Conservation (phyloP, 2,329 filamentous ascomycete species). For the Xylariales sp. region DNA sequence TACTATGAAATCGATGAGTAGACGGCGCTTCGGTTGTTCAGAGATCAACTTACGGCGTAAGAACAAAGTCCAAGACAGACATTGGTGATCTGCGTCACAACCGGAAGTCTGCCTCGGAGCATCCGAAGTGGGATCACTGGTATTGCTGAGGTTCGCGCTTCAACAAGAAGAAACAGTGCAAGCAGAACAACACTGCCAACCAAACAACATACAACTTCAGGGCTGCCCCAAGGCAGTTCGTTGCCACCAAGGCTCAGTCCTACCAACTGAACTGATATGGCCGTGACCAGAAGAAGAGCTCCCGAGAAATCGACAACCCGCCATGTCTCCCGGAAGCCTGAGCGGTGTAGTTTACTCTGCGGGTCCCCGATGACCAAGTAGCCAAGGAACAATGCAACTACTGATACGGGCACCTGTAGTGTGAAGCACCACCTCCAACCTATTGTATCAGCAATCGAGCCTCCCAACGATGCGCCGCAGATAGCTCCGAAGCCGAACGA, state of each 20-base stretch:
- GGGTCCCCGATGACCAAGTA: conserved; percentile 48
- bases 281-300: conserved; percentile 51
- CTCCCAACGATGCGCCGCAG: conserved; percentile 59
- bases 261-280: conserved; percentile 52
- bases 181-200: conserved; percentile 38
- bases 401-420: conserved; percentile 56
- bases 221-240: conserved; percentile 46
- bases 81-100: conserved; percentile 54
- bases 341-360: conserved; percentile 23
- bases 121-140: conserved; percentile 53
- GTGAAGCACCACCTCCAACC: conserved; percentile 67
- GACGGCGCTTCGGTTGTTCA: not conserved
- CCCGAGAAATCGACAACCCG: conserved; percentile 54
- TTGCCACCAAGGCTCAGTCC: conserved; percentile 54
- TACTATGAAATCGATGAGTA: conserved; percentile 33
- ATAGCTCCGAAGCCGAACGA: conserved; percentile 59
- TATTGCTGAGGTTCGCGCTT: conserved; percentile 44
- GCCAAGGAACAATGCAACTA: conserved; percentile 49
- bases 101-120: conserved; percentile 48
- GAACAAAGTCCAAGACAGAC: conserved; percentile 56
- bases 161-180: conserved; percentile 40
- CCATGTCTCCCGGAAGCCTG: conserved; percentile 38
- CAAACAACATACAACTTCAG: conserved; percentile 41
- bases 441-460: conserved; percentile 57
- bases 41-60: conserved; percentile 48